A percentile compares a stretch with the other conserved stretches of the same genome.
Conservation (phyloP, 2,329 filamentous ascomycete genomes). For the Talaromyces sp. region DNA sequence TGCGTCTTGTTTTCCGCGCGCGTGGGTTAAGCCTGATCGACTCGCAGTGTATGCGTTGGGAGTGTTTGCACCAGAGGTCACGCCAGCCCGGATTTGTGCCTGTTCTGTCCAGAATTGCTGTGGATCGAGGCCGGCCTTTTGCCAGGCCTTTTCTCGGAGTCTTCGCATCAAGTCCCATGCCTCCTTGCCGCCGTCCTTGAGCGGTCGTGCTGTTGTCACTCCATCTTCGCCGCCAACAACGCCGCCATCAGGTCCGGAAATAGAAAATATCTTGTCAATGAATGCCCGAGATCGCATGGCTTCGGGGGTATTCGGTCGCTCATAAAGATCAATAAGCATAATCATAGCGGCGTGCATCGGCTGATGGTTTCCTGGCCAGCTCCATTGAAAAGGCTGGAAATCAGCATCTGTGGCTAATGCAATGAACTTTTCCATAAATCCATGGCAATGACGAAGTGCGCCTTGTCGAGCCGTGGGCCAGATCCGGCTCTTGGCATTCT, state of each 20-base stretch:
- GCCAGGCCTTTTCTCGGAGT: conserved; percentile 44
- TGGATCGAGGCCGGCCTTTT: conserved; percentile 43
- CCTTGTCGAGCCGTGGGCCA: conserved; percentile 43
- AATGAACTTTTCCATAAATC: conserved; percentile 46
- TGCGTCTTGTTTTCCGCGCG: conserved; percentile 6
- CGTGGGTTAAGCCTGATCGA: not conserved
- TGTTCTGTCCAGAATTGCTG: conserved; percentile 43
- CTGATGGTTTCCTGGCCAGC: conserved; percentile 42
- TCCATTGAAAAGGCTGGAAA: conserved; percentile 45
- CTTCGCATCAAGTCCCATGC: conserved; percentile 46
- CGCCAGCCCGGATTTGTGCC: conserved; percentile 36
- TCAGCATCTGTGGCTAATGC: conserved; percentile 42
- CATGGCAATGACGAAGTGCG: conserved; percentile 42
- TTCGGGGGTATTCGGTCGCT: conserved; percentile 41
- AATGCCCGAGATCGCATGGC: conserved; percentile 41
- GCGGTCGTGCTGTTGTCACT: conserved; percentile 36
- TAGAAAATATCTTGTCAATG: conserved; percentile 42
- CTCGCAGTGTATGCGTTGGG: not conserved
- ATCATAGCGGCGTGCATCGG: conserved; percentile 44
- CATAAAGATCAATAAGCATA: conserved; percentile 45
- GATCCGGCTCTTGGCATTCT: conserved; percentile 43
- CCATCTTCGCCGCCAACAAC: conserved; percentile 43
- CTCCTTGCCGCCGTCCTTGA: conserved; percentile 44
- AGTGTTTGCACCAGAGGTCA: conserved; percentile 19
- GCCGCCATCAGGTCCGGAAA: conserved; percentile 40